phyloP scores from a whole-genome alignment of 768 basidiomycete species.

The Saitozyma sp. region DNA sequence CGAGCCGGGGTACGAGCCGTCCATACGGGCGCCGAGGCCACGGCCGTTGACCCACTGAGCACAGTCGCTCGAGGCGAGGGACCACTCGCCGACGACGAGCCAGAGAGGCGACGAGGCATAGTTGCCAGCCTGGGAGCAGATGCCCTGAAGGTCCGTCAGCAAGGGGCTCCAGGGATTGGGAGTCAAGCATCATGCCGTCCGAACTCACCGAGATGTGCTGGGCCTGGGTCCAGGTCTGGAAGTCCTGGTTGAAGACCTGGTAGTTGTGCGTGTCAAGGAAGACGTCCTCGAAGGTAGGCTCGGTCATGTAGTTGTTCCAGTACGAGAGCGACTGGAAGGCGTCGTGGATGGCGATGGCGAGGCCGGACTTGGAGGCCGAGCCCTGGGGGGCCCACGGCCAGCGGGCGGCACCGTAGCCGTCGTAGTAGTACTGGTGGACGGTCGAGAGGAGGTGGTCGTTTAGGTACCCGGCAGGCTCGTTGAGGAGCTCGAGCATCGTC shows the following conservation, averaged over 20 bases:
- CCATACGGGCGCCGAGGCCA: slow-evolving; percentile 51
- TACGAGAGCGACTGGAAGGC: slow-evolving; percentile 46
- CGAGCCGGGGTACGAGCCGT: slow-evolving; percentile 47
- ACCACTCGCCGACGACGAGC: slow-evolving; percentile 53
- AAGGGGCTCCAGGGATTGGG: background rate
- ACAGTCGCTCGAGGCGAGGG: slow-evolving; percentile 51
- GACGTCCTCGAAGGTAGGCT: slow-evolving; percentile 43
- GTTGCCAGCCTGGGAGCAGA: slow-evolving; percentile 23
- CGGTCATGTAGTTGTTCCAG: slow-evolving; percentile 42
- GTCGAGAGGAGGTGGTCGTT: slow-evolving; percentile 32
- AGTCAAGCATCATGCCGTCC: background rate
- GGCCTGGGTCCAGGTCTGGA: slow-evolving; percentile 30
- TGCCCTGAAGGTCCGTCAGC: slow-evolving; percentile 12
- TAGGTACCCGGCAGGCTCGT: slow-evolving; percentile 49
- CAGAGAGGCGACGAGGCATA: slow-evolving; percentile 42
- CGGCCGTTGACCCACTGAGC: slow-evolving; percentile 47
- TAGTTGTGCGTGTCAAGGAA: slow-evolving; percentile 52
- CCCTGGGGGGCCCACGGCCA: slow-evolving; percentile 43
- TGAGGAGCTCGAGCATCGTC: slow-evolving; percentile 48
- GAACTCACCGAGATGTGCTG: slow-evolving; percentile 37
- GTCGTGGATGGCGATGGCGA: slow-evolving; percentile 44
- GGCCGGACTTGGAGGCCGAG: slow-evolving; percentile 27
- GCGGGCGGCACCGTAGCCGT: slow-evolving; percentile 49
- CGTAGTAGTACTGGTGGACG: slow-evolving; percentile 45
- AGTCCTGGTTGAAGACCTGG: slow-evolving; percentile 46